Percentiles rank a stretch among this genome's conserved stretches.
phyloP scores from a whole-genome alignment of 2,329 filamentous ascomycete species.

The Phoma sp. region DNA sequence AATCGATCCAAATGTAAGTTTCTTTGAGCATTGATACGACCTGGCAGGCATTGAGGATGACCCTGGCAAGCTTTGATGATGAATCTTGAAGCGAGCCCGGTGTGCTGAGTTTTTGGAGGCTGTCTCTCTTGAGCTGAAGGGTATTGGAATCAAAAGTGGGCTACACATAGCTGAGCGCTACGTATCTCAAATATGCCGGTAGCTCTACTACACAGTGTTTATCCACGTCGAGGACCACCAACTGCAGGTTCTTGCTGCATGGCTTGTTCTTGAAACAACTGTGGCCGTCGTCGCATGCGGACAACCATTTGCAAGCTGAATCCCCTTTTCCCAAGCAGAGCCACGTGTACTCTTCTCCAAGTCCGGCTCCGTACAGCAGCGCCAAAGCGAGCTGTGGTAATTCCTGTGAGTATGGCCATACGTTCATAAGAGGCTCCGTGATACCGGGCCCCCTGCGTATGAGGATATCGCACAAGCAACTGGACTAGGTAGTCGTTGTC shows the following conservation, averaged over 20 bases:
- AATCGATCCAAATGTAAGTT: conserved; percentile 5
- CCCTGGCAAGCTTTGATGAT: neutral
- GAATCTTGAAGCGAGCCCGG: too few relatives aligned
- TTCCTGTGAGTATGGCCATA: too few relatives aligned
- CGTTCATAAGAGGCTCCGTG: too few relatives aligned
- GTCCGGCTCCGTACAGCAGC: too few relatives aligned
- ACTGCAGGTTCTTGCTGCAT: neutral
- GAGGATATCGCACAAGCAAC: too few relatives aligned
- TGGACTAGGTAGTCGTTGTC: too few relatives aligned
- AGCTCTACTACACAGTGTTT: neutral
- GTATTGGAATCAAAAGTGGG: neutral
- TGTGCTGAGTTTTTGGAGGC: neutral
- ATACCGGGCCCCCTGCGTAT: too few relatives aligned
- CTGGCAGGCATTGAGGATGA: neutral
- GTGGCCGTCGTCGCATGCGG: neutral
- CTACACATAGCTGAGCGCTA: conserved; percentile 1
- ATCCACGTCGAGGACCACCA: neutral
- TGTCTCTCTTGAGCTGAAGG: neutral
- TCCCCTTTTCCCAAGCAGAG: too few relatives aligned
- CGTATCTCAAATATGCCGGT: neutral
- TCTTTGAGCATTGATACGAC: neutral
- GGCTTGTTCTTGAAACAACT: neutral
- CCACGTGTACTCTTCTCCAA: too few relatives aligned
- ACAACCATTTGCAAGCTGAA: neutral
- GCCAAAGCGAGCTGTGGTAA: too few relatives aligned